phyloP scores from a whole-genome alignment of 2,329 filamentous ascomycete genomes.

The Penicillium brasilianum region DNA sequence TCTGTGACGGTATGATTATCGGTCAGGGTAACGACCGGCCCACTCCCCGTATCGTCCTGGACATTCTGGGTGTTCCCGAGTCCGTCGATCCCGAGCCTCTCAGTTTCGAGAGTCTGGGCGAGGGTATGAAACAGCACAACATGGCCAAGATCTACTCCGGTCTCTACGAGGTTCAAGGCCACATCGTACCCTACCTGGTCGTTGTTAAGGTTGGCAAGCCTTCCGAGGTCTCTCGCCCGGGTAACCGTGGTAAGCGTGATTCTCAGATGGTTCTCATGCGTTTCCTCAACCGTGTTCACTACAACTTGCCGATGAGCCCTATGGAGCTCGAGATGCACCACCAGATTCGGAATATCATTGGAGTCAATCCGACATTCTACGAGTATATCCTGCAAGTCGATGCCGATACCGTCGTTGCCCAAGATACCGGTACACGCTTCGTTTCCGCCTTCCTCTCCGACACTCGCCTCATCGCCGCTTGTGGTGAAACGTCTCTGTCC shows the following conservation, averaged over 20 bases:
- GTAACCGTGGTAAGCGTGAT: slow-evolving; percentile 98
- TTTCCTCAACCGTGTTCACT: slow-evolving; percentile 98
- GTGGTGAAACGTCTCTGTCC: slow-evolving; percentile 89
- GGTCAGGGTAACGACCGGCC: slow-evolving; percentile 95
- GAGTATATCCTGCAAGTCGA: slow-evolving; percentile 97
- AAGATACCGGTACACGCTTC: slow-evolving; percentile 89
- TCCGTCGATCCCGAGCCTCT: slow-evolving; percentile 92
- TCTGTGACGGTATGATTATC: slow-evolving; percentile 97
- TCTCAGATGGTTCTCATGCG: slow-evolving; percentile 99
- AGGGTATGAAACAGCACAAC: slow-evolving; percentile 97
- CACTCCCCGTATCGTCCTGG: slow-evolving; percentile 95
- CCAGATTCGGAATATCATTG: slow-evolving; percentile 97
- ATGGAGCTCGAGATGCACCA: slow-evolving; percentile 98
- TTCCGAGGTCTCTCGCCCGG: slow-evolving; percentile 74
- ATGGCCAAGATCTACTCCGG: slow-evolving; percentile 99
- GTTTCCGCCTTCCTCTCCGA: slow-evolving; percentile 90
- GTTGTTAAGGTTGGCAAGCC: slow-evolving; percentile 93
- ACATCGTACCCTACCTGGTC: slow-evolving; percentile 97
- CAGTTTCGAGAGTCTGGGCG: slow-evolving; percentile 94
- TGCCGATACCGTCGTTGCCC: slow-evolving; percentile 91
- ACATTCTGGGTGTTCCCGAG: slow-evolving; percentile 94
- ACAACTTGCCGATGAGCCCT: slow-evolving; percentile 94
- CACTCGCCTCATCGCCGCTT: slow-evolving; percentile 89
- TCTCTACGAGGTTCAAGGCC: slow-evolving; percentile 94
- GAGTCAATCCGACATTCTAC: slow-evolving; percentile 97